phyloP scores from a whole-genome alignment of 2,329 filamentous ascomycete species.

The Elsinoe fawcettii region DNA sequence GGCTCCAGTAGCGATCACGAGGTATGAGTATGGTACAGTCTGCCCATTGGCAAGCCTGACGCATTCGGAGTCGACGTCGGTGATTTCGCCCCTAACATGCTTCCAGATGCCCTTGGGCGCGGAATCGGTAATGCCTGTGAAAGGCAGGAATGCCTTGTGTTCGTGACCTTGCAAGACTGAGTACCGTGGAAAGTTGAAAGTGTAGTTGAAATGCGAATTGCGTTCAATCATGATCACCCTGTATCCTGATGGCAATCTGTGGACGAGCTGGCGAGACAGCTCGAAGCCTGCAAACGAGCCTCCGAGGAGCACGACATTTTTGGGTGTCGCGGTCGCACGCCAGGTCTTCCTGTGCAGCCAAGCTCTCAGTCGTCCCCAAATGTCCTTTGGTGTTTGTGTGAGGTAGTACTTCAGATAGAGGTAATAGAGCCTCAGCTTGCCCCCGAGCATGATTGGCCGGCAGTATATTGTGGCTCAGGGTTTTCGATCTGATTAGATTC shows the following conservation, averaged over 20 bases:
- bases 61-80: neutral
- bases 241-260: neutral
- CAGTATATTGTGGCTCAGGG: neutral
- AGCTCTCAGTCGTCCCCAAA: neutral
- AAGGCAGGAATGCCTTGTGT: constrained; percentile 17
- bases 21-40: neutral
- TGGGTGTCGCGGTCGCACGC: neutral
- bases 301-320: neutral
- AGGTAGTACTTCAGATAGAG: neutral
- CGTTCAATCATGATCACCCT: constrained; percentile 15
- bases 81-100: neutral
- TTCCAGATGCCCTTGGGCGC: neutral
- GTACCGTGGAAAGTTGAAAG: constrained; percentile 15
- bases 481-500: neutral
- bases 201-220: constrained; percentile 17
- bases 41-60: neutral
- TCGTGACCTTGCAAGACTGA: constrained; percentile 10
- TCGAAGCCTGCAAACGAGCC: constrained; percentile 9
- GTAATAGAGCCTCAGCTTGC: neutral
- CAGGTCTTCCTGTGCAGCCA: neutral
- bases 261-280: constrained; percentile 14
- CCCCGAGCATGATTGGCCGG: neutral
- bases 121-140: neutral
- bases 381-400: neutral
- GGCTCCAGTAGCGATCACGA: constrained; percentile 14